phyloP scores from a whole-genome alignment of 179 eudicot genomes.

The Spinacia oleracea region DNA sequence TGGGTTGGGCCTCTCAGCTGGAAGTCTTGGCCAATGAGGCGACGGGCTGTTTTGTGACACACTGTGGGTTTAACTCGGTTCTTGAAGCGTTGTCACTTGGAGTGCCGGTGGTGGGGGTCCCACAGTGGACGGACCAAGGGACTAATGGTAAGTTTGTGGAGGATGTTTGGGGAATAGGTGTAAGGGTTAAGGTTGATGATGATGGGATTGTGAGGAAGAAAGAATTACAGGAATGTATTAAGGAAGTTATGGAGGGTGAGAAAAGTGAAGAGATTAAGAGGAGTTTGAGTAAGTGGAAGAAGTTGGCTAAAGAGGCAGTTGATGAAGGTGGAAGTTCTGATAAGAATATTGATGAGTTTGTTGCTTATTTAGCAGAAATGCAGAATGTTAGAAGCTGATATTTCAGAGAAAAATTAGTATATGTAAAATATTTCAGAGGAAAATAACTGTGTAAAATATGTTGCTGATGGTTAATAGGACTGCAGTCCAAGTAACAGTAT shows the following conservation, averaged over 20 bases:
- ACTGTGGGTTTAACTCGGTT: slow-evolving; percentile 47
- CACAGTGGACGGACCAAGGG: slow-evolving; percentile 44
- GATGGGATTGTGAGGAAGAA: slow-evolving; percentile 30
- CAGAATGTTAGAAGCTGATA: not conserved
- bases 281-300: slow-evolving; percentile 38
- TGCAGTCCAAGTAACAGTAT: no score
- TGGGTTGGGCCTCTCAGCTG: slow-evolving; percentile 43
- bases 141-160: slow-evolving; percentile 48
- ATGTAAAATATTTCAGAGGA: not conserved
- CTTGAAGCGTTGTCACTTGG: slow-evolving; percentile 43
- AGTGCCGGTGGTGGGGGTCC: slow-evolving; percentile 35
- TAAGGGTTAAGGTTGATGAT: slow-evolving; percentile 29
- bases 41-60: slow-evolving; percentile 41
- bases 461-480: no score
- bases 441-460: not conserved
- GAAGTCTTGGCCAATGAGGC: slow-evolving; percentile 35
- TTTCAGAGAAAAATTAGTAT: not conserved
- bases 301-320: slow-evolving; percentile 39
- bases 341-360: slow-evolving; percentile 39
- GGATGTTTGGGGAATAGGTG: slow-evolving; percentile 49
- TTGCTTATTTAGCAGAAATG: slow-evolving; percentile 28
- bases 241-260: slow-evolving; percentile 38
- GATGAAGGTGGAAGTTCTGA: slow-evolving; percentile 45
- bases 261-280: slow-evolving; percentile 26
- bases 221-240: slow-evolving; percentile 22